Evolutionary conservation across 106 monocot genomes (phyloP).

Genomic region (Platanthera guangdongensis): DNA sequence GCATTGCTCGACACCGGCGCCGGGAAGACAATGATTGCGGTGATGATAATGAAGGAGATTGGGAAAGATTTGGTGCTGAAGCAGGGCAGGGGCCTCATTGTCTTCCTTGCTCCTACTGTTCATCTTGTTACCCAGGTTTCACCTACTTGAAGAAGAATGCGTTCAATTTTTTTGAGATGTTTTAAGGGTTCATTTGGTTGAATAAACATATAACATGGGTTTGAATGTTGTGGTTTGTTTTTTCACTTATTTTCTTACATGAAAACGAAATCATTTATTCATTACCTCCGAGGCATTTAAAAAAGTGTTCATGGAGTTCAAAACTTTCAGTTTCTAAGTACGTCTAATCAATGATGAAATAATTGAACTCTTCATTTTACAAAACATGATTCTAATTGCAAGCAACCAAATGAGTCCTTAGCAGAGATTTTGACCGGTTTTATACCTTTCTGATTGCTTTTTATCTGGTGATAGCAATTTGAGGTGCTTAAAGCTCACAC

Average conservation of each 20-base stretch:
- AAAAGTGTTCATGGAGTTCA: no score
- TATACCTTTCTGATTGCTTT: not conserved
- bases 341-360: not conserved
- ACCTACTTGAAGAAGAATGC: not conserved
- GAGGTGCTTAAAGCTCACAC: conserved; percentile 53
- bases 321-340: no score
- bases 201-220: no score
- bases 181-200: not conserved
- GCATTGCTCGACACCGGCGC: conserved; percentile 68
- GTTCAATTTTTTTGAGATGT: not conserved
- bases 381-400: not conserved
- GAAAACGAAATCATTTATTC: no score
- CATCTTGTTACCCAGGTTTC: conserved; percentile 70
- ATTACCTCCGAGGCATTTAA: no score
- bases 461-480: conserved; percentile 43
- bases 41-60: conserved; percentile 50
- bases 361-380: not conserved
- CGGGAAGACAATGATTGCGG: conserved; percentile 75
- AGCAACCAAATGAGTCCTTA: no score
- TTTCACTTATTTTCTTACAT: not conserved
- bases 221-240: not conserved
- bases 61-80: conserved; percentile 19
- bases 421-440: not conserved
- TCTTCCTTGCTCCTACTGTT: conserved; percentile 90
- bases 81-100: conserved; percentile 23